Evolutionary conservation across 1,284 basidiomycete genomes (phyloP), one percentile per base, ranked within the genome.

Genomic region (Trichosporon ovoides): DNA sequence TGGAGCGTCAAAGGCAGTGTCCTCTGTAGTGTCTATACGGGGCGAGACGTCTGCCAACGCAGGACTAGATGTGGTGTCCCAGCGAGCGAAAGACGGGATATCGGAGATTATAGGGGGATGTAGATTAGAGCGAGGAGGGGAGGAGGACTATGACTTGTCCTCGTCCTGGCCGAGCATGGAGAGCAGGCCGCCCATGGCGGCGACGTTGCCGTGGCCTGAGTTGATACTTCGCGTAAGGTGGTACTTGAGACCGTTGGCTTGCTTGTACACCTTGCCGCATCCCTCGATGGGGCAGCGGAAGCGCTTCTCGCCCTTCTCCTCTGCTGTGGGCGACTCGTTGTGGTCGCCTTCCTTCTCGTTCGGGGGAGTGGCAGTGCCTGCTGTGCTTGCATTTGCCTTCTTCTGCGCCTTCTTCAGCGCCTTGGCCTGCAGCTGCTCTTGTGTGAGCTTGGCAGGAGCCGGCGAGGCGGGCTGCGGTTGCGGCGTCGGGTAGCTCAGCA

Each of bases 241-340:
- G 65, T 79, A 78, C 62, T 76, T 73, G 36, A 76, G 64, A 2
- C 76, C 76, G 61, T 77, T 76, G 50, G 74, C 73, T 70, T 84
- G 83, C 72, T 83, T 83, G 76, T 84, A 84, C 16, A 80, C 78
- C 72, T 84, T 84, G 64, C 82, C 82, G 65, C 83, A 84, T 1
- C 83, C 83, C 36, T 81, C 80, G 7, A 82, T 80, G 3, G 80
- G 80, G 67, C 83, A 84, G 59, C 81, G 80, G 75, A 82, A 84
- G 24, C 81, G 79, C 68, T 82, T 82, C 66, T 81, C 81, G 49
- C 71, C 70, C 52, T 70, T 69, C 34, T 70, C 43, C 43, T 48
- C 43, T 18, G 43, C 16, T 9, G 43, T 7, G 13, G 24, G 43
- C 3, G 28, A 31, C 9, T 48, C 43, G 7, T 48, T 48, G 19